phyloP scores from a whole-genome alignment of 352 stramenopile species.

The Phytophthora boehmeriae region DNA sequence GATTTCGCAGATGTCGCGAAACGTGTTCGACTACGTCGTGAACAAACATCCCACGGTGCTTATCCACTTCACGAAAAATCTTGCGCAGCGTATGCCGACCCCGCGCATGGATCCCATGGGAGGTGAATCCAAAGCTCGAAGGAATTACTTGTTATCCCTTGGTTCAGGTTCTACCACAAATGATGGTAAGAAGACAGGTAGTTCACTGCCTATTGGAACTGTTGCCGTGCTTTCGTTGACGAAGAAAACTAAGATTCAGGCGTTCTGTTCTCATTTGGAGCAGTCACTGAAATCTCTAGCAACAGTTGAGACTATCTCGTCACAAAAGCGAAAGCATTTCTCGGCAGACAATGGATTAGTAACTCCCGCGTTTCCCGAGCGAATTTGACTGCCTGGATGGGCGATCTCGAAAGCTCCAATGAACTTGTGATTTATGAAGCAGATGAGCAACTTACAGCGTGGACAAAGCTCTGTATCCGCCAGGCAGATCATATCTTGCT shows the following conservation, averaged over 20 bases:
- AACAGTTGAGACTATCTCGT: slow-evolving; percentile 74
- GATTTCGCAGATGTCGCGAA: slow-evolving; percentile 87
- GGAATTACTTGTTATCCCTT: slow-evolving; percentile 67
- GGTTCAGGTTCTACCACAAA: slow-evolving; percentile 31
- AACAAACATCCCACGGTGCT: slow-evolving; percentile 67
- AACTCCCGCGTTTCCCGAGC: slow-evolving; percentile 67
- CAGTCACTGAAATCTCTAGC: slow-evolving; percentile 68
- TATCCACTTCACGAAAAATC: slow-evolving; percentile 81
- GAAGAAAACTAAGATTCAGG: slow-evolving; percentile 73
- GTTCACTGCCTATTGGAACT: slow-evolving; percentile 62
- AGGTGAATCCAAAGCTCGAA: slow-evolving; percentile 41
- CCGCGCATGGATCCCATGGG: slow-evolving; percentile 39
- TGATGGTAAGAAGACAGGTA: slow-evolving; percentile 26
- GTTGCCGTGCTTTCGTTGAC: slow-evolving; percentile 82
- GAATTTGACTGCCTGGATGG: slow-evolving; percentile 82
- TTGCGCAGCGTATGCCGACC: slow-evolving; percentile 68
- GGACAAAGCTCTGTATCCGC: slow-evolving; percentile 85
- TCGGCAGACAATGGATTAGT: slow-evolving; percentile 74
- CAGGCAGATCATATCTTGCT: slow-evolving; percentile 87
- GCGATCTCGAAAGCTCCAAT: slow-evolving; percentile 78
- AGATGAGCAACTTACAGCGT: slow-evolving; percentile 69
- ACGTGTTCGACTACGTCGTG: slow-evolving; percentile 88
- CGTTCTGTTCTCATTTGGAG: slow-evolving; percentile 75
- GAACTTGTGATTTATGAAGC: slow-evolving; percentile 87
- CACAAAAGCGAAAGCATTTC: slow-evolving; percentile 62